Evolutionary conservation across 2,329 filamentous ascomycete genomes (phyloP).

Genomic region (Talaromyces amestolkiae): DNA sequence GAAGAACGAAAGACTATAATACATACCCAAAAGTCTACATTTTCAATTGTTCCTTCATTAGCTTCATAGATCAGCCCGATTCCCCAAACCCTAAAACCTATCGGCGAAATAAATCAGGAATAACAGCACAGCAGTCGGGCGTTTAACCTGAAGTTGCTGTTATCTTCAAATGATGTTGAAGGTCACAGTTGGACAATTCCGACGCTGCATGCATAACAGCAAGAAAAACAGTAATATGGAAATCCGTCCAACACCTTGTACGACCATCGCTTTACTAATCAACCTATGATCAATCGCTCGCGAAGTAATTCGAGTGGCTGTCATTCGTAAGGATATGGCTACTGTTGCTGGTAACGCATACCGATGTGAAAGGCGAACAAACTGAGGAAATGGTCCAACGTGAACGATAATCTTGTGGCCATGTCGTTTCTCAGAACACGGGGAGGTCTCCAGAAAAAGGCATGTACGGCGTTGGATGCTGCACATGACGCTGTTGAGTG

Average conservation of each 20-base stretch:
- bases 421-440: neutral
- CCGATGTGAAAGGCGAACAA: neutral
- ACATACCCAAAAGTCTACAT: neutral
- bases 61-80: neutral
- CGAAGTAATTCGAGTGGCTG: neutral
- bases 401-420: neutral
- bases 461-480: neutral
- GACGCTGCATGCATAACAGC: slow-evolving; percentile 1
- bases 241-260: neutral
- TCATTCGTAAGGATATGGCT: neutral
- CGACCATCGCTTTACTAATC: neutral
- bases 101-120: neutral
- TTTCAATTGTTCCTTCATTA: neutral
- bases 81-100: neutral
- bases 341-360: neutral
- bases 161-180: neutral
- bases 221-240: neutral
- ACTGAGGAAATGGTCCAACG: neutral
- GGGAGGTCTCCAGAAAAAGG: neutral
- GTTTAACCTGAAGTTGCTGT: neutral
- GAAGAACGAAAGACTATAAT: neutral
- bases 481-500: neutral
- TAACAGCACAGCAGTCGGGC: neutral
- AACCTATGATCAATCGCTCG: neutral
- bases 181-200: neutral